Conservation (phyloP, 1,284 basidiomycete genomes). For the Leccinum ponderosum region DNA sequence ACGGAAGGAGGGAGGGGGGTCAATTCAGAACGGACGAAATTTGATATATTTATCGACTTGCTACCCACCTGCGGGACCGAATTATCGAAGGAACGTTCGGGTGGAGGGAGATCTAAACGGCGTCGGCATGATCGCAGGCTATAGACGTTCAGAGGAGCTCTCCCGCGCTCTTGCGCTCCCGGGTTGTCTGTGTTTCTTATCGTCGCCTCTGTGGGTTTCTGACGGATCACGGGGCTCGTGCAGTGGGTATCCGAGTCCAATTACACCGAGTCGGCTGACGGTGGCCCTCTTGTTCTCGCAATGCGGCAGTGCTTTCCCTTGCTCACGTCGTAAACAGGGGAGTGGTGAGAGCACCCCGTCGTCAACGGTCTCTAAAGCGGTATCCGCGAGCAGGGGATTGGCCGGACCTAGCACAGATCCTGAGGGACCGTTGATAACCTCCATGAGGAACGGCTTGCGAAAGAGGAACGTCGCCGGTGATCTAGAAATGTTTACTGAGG, state of each 20-base stretch:
- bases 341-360: conserved; percentile 23
- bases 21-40: not conserved
- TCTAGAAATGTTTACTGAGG: not conserved
- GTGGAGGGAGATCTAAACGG: not conserved
- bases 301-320: conserved; percentile 6
- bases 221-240: conserved; percentile 6
- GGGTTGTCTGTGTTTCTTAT: not conserved
- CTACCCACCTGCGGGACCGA: conserved; percentile 8
- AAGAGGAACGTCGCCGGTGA: not conserved
- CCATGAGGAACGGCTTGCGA: conserved; percentile 10
- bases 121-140: not conserved
- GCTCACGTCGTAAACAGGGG: conserved; percentile 18
- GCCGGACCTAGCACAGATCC: conserved; percentile 35
- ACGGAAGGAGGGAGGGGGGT: not conserved
- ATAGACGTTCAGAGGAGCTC: not conserved
- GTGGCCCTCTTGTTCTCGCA: not conserved
- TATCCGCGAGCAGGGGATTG: conserved; percentile 24
- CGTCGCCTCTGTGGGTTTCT: not conserved
- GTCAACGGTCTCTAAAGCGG: not conserved
- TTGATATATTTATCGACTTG: conserved; percentile 1
- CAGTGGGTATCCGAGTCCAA: conserved; percentile 1
- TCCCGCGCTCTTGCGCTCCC: not conserved
- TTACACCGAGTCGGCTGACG: not conserved
- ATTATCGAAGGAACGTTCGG: not conserved
- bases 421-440: conserved; percentile 20